Evolutionary conservation across 148 eudicot genomes (phyloP), one percentile per base, ranked within the genome.

Genomic region (Vaccinium myrtillus): DNA sequence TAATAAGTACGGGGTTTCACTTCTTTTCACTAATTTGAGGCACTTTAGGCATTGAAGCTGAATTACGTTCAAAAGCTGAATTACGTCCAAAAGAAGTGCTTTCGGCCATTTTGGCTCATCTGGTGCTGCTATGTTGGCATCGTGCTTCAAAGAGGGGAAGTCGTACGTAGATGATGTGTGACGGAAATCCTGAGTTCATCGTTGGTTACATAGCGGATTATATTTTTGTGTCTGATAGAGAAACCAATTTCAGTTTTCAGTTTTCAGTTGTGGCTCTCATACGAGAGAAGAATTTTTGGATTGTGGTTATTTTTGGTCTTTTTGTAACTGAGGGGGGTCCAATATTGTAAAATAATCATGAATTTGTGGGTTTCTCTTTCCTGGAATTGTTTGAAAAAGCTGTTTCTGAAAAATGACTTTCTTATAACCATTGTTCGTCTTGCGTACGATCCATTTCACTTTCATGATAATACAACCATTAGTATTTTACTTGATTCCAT

Each of bases 1-100:
- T 87, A 91, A 94, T 91, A 93, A 97, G 83, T 97, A 95, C 81
- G 98, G 92, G 19, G 98, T 93, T 56, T 91, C 98, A 0, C 96
- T 97, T 54, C 87, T 92, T 27, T 93, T 95, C 83, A 94, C 98
- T 30, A 89, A 92, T 49, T 94, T 97, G 51, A 92, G 99, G 88
- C 99, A 97, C 88, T 97, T 95, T 81, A 88, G 93, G 89, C 98
- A 95, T 88, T 94, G 88, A 93, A 82, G 48, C 32, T 74, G 50
- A 59, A 46, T 51, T 30, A 50, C 77, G 30, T 49, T 67, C 32
- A 32, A 4, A 93, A 82, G 48, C 32, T 74, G 50, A 59, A 46
- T 51, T 30, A 50, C 77, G 18, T 49, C 48, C 32, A 32, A 4
- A 27, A 48, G 15, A 65, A 49, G 8, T 81, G 23, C 39, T 67